These are phyloP conservation scores for Emergomyces pasteurianus DNA, from an alignment of 2,329 filamentous ascomycete species.

Conservation along the genomic window DNA sequence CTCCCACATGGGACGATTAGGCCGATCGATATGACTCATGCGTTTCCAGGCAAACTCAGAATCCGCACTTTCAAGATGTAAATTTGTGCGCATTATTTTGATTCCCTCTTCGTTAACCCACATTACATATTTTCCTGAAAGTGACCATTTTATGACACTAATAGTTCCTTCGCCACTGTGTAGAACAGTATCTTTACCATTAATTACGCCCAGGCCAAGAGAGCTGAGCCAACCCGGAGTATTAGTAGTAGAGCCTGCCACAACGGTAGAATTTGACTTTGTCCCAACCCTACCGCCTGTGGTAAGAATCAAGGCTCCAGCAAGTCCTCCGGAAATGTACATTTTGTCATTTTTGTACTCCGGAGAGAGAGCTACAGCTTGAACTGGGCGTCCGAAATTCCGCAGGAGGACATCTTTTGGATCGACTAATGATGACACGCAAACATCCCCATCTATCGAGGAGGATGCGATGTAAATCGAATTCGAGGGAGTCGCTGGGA, in stretches of 20 bases:
- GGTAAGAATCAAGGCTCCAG: slow-evolving; percentile 78
- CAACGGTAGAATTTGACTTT: slow-evolving; percentile 74
- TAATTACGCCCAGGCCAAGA: slow-evolving; percentile 65
- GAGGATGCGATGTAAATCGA: slow-evolving; percentile 88
- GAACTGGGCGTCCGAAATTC: slow-evolving; percentile 87
- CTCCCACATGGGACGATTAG: slow-evolving; percentile 78
- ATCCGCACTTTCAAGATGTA: slow-evolving; percentile 65
- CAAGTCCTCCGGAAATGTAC: slow-evolving; percentile 81
- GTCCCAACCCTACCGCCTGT: slow-evolving; percentile 66
- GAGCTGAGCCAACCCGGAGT: slow-evolving; percentile 86
- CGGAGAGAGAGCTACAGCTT: slow-evolving; percentile 85
- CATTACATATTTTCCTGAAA: slow-evolving; percentile 80
- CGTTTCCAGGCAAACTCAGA: slow-evolving; percentile 84
- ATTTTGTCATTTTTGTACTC: slow-evolving; percentile 82
- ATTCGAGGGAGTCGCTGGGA: slow-evolving; percentile 71
- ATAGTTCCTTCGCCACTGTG: slow-evolving; percentile 90
- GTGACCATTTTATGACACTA: slow-evolving; percentile 85
- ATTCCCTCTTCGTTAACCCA: slow-evolving; percentile 97
- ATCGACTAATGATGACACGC: slow-evolving; percentile 76
- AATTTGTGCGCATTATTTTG: slow-evolving; percentile 88
- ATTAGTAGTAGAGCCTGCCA: slow-evolving; percentile 55
- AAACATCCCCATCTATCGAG: slow-evolving; percentile 92
- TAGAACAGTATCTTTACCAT: slow-evolving; percentile 72
- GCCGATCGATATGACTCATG: slow-evolving; percentile 82
- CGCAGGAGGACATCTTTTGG: slow-evolving; percentile 79